Conservation (phyloP, 345 rosid genomes). For the Mercurialis annua region DNA sequence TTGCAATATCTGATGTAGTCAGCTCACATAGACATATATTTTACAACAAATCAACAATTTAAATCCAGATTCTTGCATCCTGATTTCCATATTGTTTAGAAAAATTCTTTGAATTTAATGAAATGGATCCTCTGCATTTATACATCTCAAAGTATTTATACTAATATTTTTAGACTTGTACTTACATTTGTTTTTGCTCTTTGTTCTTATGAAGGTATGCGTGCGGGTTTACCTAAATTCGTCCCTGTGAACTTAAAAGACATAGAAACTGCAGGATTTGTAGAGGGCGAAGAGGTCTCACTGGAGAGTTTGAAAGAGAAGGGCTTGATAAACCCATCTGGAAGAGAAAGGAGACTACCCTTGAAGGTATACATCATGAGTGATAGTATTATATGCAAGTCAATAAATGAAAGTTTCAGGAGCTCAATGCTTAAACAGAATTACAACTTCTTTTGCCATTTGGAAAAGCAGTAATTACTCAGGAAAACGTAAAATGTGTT, state of each 20-base stretch:
- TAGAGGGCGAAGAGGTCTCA: conserved; percentile 87
- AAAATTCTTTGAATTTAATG: neutral
- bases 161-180: neutral
- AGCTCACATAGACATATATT: neutral
- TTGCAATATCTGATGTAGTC: neutral
- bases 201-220: conserved; percentile 65
- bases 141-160: neutral
- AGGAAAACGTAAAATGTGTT: neutral
- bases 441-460: neutral
- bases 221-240: conserved; percentile 70
- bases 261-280: conserved; percentile 73
- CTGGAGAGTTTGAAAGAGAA: conserved; percentile 65
- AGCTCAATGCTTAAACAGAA: too few relatives aligned
- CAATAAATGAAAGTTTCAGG: neutral
- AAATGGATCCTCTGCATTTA: neutral
- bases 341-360: conserved; percentile 92
- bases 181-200: conserved; percentile 11
- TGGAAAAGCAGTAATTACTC: neutral
- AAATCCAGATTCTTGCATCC: conserved; percentile 3
- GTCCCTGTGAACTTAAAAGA: conserved; percentile 78
- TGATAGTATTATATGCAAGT: neutral
- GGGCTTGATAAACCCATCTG: conserved; percentile 89
- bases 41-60: neutral
- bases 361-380: conserved; percentile 47
- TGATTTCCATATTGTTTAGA: neutral